Base-by-base conservation (phyloP, 371 early-diverging fungal genomes). In the Syncephalastrum racemosum region DNA sequence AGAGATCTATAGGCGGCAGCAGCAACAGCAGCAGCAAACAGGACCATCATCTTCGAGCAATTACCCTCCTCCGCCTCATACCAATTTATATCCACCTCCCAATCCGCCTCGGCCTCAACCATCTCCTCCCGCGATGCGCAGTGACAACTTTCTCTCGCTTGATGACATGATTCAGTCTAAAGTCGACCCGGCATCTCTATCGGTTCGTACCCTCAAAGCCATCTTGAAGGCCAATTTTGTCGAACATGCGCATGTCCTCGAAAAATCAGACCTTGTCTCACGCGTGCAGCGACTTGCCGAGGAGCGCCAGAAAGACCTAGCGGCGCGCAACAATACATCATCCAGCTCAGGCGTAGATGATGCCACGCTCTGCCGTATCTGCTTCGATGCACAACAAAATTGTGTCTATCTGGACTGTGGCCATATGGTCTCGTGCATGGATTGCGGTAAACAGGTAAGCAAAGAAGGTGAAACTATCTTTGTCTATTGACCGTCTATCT, bases 351-450 rank as follows among this genome's bases (percentile, higher is more conserved):
- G 42, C 13, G 53, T 27, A 7, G 50, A 57, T 6, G 82, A 85
- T 15, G 80, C 82, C 39, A 52, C 56, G 1, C 47, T 80, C 19
- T 86, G 86, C 57, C 65, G 77, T 39, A 79, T 86, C 16, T 86
- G 87, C 60, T 80, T 71, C 58, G 83, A 83, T 60, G 74, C 75
- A n/a, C 70, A 72, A 24, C 77, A 82, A 46, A 84, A 86, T 46
- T 83, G 84, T 62, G 84, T 86, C 10, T 75, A 83, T 60, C 59
- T 86, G 31, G 66, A 76, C 23, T 73, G 76, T 62, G 84, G 86
- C 18, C 87, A 86, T 70, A 77, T 84, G 75, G 79, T 73, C 6
- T 70, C 83, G 22, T 83, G 86, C 58, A 77, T 80, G 77, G 81
- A 81, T 15, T 86, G 87, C 53, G 87, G 77, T 5, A 75, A 80